phyloP scores from a whole-genome alignment of 164 flowering plant species.

The Malania oleifera region DNA sequence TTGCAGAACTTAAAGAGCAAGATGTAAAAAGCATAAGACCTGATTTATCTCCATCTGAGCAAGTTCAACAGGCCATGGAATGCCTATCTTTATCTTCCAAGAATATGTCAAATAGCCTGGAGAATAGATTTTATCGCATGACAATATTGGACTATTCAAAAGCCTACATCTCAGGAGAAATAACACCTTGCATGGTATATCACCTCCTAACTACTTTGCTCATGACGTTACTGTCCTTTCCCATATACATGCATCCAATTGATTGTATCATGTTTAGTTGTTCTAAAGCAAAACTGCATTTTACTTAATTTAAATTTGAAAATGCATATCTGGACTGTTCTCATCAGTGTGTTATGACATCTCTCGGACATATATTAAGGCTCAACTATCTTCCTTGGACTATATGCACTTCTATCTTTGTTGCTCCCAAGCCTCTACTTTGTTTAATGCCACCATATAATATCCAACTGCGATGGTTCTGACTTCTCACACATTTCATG shows the following conservation, averaged over 20 bases:
- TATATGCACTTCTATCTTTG: too few species aligned
- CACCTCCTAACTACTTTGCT: neutral
- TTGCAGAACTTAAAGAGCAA: slow-evolving; percentile 39
- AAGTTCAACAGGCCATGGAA: slow-evolving; percentile 49
- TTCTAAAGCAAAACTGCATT: too few species aligned
- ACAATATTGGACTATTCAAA: slow-evolving; percentile 72
- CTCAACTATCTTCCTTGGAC: too few species aligned
- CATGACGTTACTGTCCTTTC: neutral
- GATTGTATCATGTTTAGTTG: too few species aligned
- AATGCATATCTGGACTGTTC: neutral
- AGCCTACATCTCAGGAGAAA: slow-evolving; percentile 57
- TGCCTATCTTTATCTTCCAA: slow-evolving; percentile 38
- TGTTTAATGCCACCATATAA: too few species aligned
- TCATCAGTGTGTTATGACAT: neutral
- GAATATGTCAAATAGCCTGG: slow-evolving; percentile 5
- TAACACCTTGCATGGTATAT: slow-evolving; percentile 67
- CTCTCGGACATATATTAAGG: too few species aligned
- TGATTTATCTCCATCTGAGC: slow-evolving; percentile 46
- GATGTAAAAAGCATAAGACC: slow-evolving; percentile 35
- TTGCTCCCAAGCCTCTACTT: too few species aligned
- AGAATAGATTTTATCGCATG: slow-evolving; percentile 51
- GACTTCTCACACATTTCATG: too few species aligned
- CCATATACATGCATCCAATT: neutral
- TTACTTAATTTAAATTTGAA: too few species aligned
- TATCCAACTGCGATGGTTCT: too few species aligned